phyloP scores from a whole-genome alignment of 306 rosid species.

The Hylodesmum podocarpum region DNA sequence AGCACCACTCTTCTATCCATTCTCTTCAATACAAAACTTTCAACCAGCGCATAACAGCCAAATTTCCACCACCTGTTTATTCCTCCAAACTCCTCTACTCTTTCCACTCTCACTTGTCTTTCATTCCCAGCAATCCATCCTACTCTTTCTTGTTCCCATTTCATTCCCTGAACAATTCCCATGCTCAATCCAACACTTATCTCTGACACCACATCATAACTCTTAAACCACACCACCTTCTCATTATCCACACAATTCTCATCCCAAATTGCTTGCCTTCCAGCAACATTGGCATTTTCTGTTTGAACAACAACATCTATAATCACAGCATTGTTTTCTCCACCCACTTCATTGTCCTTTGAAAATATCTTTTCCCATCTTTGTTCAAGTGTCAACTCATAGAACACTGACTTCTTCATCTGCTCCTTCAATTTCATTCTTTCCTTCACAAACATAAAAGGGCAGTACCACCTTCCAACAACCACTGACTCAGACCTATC shows the following conservation, averaged over 20 bases:
- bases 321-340: background rate
- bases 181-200: conserved; percentile 37
- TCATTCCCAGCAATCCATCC: background rate
- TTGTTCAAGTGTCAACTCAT: conserved; percentile 49
- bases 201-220: conserved; percentile 30
- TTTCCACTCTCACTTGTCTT: background rate
- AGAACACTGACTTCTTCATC: conserved; percentile 37
- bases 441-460: conserved; percentile 53
- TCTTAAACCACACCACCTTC: conserved; percentile 39
- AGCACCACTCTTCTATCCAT: too few relatives aligned
- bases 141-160: conserved; percentile 26
- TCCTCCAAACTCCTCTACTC: conserved; percentile 11
- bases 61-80: conserved; percentile 37
- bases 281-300: conserved; percentile 30
- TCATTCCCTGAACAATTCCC: conserved; percentile 18
- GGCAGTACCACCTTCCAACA: conserved; percentile 58
- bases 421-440: conserved; percentile 32
- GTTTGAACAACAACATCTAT: conserved; percentile 43
- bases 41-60: conserved; percentile 44
- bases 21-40: too few relatives aligned
- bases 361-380: conserved; percentile 46
- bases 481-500: conserved; percentile 16
- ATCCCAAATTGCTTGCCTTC: conserved; percentile 29
- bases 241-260: background rate
- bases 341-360: background rate